Base-by-base conservation (phyloP, 345 rosid species). In the Eutrema yunnanense region DNA sequence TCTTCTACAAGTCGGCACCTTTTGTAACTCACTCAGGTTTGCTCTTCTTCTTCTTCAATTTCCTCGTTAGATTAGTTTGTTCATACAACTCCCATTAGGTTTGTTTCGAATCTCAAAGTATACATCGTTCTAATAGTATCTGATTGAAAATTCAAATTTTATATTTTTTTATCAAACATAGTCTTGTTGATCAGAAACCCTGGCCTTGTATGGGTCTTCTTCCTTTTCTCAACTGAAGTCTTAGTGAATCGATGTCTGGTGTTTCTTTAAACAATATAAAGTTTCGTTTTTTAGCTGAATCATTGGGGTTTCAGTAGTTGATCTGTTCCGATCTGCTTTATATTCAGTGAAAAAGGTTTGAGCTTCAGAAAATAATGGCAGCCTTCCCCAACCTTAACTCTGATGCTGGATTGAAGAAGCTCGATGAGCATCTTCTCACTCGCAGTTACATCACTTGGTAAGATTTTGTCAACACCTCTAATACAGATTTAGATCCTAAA, bases 381-480 rank as follows among this genome's bases (percentile, higher is more conserved):
- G 82, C 92, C 2, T 85, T 92, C 79, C n/a, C 75, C 1, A 76
- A 86, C 63, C 81, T 89, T 29, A 78, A 73, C 71, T 82, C 94
- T 0, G 80, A 75, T 5, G 32, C 90, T 34, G 97, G 96, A 29
- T 78, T 92, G 85, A 89, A 89, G 85, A 88, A 89, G 59, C 90
- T 92, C 40, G 89, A 92, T 33, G 90, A 80, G 13, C 86, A 85
- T 80, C 94, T 92, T n/a, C 92, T 92, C 56, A 78, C 94, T 43
- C 94, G 92, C 65, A 89, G 96, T 73, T 92, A 92, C 78, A 58
- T 74, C 44, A 82, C 85, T 50, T 92, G 97, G 97, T 92, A 66
- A 12, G 84, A 12, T 43, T 69, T 5, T 48, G 22, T 60, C 9
- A 48, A 14, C 58, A 1, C 11, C 33, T 29, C 16, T 52, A 29